A percentile compares a stretch with the other conserved stretches of the same genome.
Evolutionary conservation across 2,329 filamentous ascomycete species (phyloP).

Genomic region (Akanthomyces muscarius): DNA sequence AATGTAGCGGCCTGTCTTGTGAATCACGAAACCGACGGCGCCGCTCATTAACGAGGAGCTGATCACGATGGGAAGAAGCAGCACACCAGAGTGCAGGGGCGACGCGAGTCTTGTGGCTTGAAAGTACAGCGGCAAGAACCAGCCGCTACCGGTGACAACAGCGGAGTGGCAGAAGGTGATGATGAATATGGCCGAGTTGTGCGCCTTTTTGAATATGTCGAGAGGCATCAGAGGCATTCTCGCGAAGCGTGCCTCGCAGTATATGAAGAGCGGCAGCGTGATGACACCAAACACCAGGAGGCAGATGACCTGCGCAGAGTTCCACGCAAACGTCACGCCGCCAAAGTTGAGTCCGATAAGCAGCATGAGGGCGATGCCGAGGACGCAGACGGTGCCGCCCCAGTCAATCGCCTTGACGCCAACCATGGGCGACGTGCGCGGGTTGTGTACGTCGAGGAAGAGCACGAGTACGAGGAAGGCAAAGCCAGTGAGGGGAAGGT

Average conservation of each 20-base stretch:
- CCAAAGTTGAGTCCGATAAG: slow-evolving; percentile 68
- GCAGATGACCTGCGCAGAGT: slow-evolving; percentile 57
- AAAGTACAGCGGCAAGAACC: slow-evolving; percentile 71
- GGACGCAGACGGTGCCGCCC: slow-evolving; percentile 57
- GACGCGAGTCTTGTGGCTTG: slow-evolving; percentile 60
- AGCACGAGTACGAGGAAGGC: slow-evolving; percentile 57
- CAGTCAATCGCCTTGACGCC: slow-evolving; percentile 61
- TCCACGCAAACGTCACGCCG: slow-evolving; percentile 59
- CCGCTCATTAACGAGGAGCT: slow-evolving; percentile 32
- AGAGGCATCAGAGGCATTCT: slow-evolving; percentile 66
- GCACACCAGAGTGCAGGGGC: slow-evolving; percentile 13
- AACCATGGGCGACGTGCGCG: slow-evolving; percentile 56
- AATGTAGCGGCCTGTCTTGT: slow-evolving; percentile 52
- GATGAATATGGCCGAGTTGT: slow-evolving; percentile 54
- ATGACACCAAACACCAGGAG: slow-evolving; percentile 57
- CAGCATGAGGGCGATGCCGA: slow-evolving; percentile 64
- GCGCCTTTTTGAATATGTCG: slow-evolving; percentile 51
- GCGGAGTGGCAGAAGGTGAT: slow-evolving; percentile 45
- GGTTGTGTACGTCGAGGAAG: slow-evolving; percentile 64
- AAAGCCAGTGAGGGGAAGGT: slow-evolving; percentile 48
- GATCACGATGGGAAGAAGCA: slow-evolving; percentile 15
- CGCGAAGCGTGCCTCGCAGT: slow-evolving; percentile 61
- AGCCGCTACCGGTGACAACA: slow-evolving; percentile 54
- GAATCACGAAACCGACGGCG: slow-evolving; percentile 31
- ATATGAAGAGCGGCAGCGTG: slow-evolving; percentile 48